These are phyloP conservation scores for Candida freyschussii DNA, from an alignment of 1,139 yeast species.

Conservation along the genomic window DNA sequence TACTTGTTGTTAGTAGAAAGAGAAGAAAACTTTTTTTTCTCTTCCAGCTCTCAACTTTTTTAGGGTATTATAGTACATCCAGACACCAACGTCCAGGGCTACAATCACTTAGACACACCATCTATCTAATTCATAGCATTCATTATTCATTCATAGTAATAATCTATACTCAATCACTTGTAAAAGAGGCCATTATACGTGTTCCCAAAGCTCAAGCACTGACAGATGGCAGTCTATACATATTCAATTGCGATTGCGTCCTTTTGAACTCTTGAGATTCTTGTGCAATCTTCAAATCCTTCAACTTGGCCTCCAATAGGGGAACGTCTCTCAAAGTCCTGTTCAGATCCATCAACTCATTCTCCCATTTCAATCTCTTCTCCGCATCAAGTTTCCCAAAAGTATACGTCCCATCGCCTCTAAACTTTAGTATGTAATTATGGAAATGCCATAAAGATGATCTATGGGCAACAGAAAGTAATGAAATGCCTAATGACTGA, in stretches of 20 bases:
- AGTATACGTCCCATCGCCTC: slow-evolving; percentile 73
- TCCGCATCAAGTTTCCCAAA: slow-evolving; percentile 68
- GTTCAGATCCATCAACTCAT: slow-evolving; percentile 63
- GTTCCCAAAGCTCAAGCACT: no score
- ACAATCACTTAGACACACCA: no score
- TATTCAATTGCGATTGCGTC: slow-evolving; percentile 24
- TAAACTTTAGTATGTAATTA: slow-evolving; percentile 73
- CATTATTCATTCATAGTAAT: no score
- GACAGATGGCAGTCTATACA: no score
- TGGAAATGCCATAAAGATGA: slow-evolving; percentile 94
- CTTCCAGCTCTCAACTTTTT: no score
- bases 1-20: no score
- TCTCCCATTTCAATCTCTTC: slow-evolving; percentile 63
- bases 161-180: no score
- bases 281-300: slow-evolving; percentile 49
- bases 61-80: no score
- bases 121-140: no score
- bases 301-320: slow-evolving; percentile 55
- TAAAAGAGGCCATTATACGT: no score
- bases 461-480: slow-evolving; percentile 87
- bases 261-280: slow-evolving; percentile 26
- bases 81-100: no score
- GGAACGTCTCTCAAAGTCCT: slow-evolving; percentile 61
- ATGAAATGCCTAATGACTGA: slow-evolving; percentile 71
- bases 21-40: no score